Percentiles rank a stretch among this genome's conserved stretches.
Evolutionary conservation across 2,329 filamentous ascomycete species (phyloP).

Genomic region (Colletotrichum eremochloae): DNA sequence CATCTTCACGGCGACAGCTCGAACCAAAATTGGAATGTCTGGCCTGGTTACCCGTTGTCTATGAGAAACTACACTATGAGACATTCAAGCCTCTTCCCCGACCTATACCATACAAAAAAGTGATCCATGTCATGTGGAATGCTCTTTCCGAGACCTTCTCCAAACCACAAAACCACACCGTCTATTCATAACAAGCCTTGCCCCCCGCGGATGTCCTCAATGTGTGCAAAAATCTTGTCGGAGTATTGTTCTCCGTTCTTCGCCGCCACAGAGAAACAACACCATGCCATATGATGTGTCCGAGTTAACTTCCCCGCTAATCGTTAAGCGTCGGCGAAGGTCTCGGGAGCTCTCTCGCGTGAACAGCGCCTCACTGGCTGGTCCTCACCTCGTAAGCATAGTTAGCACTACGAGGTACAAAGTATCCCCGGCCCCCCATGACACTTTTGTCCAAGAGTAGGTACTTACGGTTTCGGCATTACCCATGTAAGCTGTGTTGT

Average conservation of each 20-base stretch:
- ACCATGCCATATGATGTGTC: background rate
- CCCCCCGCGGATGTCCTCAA: conserved; percentile 3
- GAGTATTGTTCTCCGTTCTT: background rate
- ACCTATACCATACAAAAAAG: conserved; percentile 38
- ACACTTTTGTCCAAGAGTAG: background rate
- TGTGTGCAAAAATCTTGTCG: conserved; percentile 18
- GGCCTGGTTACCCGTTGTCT: conserved; percentile 10
- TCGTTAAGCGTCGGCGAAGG: background rate
- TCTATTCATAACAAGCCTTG: conserved; percentile 27
- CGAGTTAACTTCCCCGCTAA: background rate
- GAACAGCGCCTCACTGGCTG: background rate
- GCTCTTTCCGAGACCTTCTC: conserved; percentile 25
- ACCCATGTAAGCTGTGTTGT: background rate
- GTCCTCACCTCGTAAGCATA: background rate
- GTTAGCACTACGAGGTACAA: background rate
- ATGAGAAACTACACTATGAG: conserved; percentile 30
- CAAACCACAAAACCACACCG: conserved; percentile 29
- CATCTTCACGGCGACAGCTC: background rate
- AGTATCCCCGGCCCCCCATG: background rate
- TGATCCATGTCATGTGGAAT: conserved; percentile 21
- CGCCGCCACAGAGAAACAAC: background rate
- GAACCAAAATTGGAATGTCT: background rate
- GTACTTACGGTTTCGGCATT: background rate
- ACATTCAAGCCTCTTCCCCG: conserved; percentile 22
- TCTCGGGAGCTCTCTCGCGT: background rate